A percentile compares a stretch with the other conserved stretches of the same genome.
phyloP scores from a whole-genome alignment of 805 yeast species.

The Hanseniaspora mollemarum region DNA sequence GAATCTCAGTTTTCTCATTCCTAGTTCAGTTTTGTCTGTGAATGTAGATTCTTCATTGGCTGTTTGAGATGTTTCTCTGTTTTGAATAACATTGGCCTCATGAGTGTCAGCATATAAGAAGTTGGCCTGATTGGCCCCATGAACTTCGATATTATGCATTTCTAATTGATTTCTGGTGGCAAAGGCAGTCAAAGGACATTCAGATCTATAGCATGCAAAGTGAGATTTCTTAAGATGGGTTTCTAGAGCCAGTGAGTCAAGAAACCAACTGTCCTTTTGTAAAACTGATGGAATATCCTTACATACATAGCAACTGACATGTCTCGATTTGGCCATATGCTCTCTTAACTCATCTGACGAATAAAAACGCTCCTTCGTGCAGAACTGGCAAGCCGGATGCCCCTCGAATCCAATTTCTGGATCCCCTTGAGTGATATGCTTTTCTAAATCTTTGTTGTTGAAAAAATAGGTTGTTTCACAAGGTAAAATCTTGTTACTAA shows the following conservation, averaged over 20 bases:
- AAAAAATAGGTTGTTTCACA: constrained; percentile 50
- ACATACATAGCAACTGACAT: constrained; percentile 85
- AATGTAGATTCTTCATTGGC: constrained; percentile 48
- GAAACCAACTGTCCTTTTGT: constrained; percentile 44
- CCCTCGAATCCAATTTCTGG: constrained; percentile 61
- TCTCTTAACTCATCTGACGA: constrained; percentile 74
- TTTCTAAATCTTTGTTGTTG: constrained; percentile 48
- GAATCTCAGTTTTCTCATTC: constrained; percentile 47
- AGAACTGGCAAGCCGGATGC: constrained; percentile 79
- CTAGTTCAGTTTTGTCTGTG: constrained; percentile 30
- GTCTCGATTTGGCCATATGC: constrained; percentile 64
- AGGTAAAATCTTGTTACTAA: constrained; percentile 67
- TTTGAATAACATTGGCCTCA: constrained; percentile 12
- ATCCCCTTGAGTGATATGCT: constrained; percentile 68
- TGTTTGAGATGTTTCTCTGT: constrained; percentile 11
- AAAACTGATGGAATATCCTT: constrained; percentile 55
- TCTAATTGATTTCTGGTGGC: constrained; percentile 73
- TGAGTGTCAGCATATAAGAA: constrained; percentile 16
- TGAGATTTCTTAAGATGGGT: constrained; percentile 66
- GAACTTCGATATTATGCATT: constrained; percentile 79
- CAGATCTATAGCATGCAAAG: constrained; percentile 60
- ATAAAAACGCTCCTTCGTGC: constrained; percentile 63
- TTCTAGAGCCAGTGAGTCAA: constrained; percentile 61
- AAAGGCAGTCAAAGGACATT: constrained; percentile 87
- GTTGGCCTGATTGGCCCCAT: constrained; percentile 27